Evolutionary conservation across 2,329 filamentous ascomycete genomes (phyloP).

Genomic region (Botrytis aclada): DNA sequence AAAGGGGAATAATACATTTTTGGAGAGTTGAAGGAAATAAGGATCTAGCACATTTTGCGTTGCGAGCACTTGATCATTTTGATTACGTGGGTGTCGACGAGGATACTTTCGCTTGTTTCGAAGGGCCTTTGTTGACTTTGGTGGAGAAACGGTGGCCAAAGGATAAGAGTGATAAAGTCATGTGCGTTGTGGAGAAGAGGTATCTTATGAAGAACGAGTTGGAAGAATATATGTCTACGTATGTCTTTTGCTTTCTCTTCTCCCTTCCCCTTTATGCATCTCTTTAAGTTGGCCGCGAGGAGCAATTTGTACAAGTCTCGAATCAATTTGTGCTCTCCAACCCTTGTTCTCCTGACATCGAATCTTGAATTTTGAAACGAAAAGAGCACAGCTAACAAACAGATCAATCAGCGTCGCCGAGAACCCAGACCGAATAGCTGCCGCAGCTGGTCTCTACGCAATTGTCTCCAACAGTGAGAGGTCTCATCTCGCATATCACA

Average conservation of each 20-base stretch:
- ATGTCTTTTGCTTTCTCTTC: neutral
- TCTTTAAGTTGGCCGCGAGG: neutral
- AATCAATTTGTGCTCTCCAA: neutral
- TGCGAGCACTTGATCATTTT: slow-evolving; percentile 63
- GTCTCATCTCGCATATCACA: slow-evolving; percentile 75
- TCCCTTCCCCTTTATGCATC: neutral
- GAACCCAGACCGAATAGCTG: slow-evolving; percentile 37
- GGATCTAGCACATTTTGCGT: slow-evolving; percentile 75
- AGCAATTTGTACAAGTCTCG: neutral
- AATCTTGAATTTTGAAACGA: neutral
- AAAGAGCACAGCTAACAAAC: neutral
- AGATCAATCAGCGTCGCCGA: no score
- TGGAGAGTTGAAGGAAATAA: slow-evolving; percentile 70
- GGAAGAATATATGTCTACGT: slow-evolving; percentile 67
- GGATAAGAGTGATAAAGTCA: slow-evolving; percentile 66
- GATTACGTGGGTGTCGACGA: no score
- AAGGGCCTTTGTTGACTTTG: slow-evolving; percentile 56
- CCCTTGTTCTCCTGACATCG: neutral
- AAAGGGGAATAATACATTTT: slow-evolving; percentile 90
- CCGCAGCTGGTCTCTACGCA: slow-evolving; percentile 84
- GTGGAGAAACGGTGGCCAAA: slow-evolving; percentile 82
- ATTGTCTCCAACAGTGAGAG: slow-evolving; percentile 69
- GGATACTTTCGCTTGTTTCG: no score
- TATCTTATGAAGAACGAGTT: slow-evolving; percentile 63
- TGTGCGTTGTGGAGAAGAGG: slow-evolving; percentile 79